Conservation (phyloP, 2,329 filamentous ascomycete genomes). For the Nemania serpens region DNA sequence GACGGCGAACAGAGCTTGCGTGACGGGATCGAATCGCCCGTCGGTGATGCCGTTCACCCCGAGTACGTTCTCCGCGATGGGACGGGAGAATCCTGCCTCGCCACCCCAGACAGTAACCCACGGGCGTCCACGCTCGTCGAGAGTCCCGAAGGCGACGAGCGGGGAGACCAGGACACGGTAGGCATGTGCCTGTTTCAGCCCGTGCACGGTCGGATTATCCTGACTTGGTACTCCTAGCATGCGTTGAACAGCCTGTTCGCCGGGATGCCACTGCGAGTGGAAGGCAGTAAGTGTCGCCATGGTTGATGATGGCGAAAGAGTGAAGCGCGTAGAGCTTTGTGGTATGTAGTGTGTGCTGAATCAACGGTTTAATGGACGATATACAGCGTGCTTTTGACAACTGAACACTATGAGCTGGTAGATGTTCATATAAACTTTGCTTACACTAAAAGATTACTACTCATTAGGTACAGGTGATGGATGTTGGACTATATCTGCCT, state of each 20-base stretch:
- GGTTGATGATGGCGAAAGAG: constrained; percentile 26
- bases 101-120: constrained; percentile 86
- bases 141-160: constrained; percentile 72
- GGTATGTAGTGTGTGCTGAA: not conserved
- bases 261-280: constrained; percentile 60
- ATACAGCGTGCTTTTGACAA: not conserved
- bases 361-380: not conserved
- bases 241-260: constrained; percentile 68
- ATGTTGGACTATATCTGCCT: not conserved
- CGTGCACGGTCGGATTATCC: constrained; percentile 70
- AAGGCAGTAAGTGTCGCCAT: constrained; percentile 22
- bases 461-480: not conserved
- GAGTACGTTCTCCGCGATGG: constrained; percentile 66
- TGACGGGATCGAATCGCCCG: constrained; percentile 69
- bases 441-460: too few relatives aligned
- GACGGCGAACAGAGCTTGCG: constrained; percentile 61
- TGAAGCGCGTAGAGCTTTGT: not conserved
- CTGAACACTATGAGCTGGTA: not conserved
- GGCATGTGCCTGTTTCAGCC: constrained; percentile 65
- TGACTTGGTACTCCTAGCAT: constrained; percentile 61
- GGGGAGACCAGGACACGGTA: constrained; percentile 65
- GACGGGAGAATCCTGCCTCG: constrained; percentile 66
- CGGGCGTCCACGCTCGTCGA: constrained; percentile 67
- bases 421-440: too few relatives aligned
- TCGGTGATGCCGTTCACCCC: constrained; percentile 68